phyloP scores from a whole-genome alignment of 2,329 filamentous ascomycete species.

The Monilinia polystroma region DNA sequence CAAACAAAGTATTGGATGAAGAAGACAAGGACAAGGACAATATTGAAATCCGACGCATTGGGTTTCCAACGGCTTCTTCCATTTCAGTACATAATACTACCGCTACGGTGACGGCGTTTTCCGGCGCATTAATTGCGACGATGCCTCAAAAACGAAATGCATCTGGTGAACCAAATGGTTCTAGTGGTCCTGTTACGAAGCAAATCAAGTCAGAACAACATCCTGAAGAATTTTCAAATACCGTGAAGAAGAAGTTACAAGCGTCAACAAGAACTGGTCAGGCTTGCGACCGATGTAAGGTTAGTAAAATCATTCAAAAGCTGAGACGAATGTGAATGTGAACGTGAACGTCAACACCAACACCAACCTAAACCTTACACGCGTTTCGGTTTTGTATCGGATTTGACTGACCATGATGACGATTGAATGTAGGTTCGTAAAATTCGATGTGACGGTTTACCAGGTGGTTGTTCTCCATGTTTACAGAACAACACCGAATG shows the following conservation, averaged over 20 bases:
- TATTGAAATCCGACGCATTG: conserved; percentile 24
- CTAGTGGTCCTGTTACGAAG: conserved; percentile 31
- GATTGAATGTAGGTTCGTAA: conserved; percentile 63
- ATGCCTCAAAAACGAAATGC: conserved; percentile 37
- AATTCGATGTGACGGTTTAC: conserved; percentile 79
- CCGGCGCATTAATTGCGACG: conserved; percentile 18
- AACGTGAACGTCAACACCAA: not conserved
- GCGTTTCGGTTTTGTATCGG: not conserved
- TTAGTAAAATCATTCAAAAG: conserved; percentile 43
- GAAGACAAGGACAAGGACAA: conserved; percentile 4
- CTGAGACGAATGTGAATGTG: not conserved
- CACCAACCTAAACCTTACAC: too few relatives aligned
- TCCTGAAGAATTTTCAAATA: conserved; percentile 41
- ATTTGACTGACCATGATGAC: not conserved
- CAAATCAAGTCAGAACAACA: conserved; percentile 36
- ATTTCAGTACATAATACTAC: conserved; percentile 24
- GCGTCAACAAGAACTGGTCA: conserved; percentile 69
- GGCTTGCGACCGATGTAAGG: conserved; percentile 87
- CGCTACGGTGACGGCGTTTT: conserved; percentile 11
- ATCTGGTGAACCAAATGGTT: conserved; percentile 27
- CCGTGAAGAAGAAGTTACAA: conserved; percentile 54
- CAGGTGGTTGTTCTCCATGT: conserved; percentile 81
- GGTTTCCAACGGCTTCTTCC: conserved; percentile 33
- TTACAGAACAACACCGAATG: conserved; percentile 73
- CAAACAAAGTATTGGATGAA: not conserved